Evolutionary conservation across 2,329 filamentous ascomycete species (phyloP), one percentile per base, ranked within the genome.

Genomic region (Ceratocystis huliohia): DNA sequence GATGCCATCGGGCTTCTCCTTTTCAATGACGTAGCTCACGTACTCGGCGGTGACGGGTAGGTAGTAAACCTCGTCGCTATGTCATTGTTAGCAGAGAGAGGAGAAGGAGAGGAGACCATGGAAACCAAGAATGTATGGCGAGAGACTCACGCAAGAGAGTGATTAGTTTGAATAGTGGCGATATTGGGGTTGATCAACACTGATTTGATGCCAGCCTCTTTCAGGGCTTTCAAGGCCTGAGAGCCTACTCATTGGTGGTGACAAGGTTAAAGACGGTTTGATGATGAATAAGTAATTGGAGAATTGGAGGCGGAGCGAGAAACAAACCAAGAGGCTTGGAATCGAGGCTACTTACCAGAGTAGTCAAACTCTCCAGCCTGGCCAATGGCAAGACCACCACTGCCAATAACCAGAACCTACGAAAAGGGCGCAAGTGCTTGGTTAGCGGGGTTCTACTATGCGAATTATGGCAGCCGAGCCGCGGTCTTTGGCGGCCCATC

Each of bases 331-430:
- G 30, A 15, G 53, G 57, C 8, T 37, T 15, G 62, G 65, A 61
- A 66, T 53, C 30, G 15, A 13, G n/a, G 48, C 41, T 30, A 82
- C 86, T 71, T 81, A 96, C 91, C 93, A 76, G 94, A 97, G 78
- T 97, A 97, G 79, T 97, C 93, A 73, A 97, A 97, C 80, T 97
- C 93, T 79, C 93, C 93, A 70, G 93, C 93, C 79, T 97, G 93
- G 70, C 93, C 93, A 84, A 97, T 97, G 75, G 90, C 91, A 72
- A 97, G 83, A 77, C 93, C 93, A 79, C 93, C 93, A 78, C 88
- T 92, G 68, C 93, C 93, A 80, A 97, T 96, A 72, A 97, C 92
- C 69, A 97, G 81, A 64, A 97, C 93, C 64, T 65, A 22, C 10
- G 7, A 3, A 17, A 25, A 7, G 10, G 28, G 25, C 15, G 8